Conservation (phyloP, 208 protist genomes). For the Novymonas esmeraldas region DNA sequence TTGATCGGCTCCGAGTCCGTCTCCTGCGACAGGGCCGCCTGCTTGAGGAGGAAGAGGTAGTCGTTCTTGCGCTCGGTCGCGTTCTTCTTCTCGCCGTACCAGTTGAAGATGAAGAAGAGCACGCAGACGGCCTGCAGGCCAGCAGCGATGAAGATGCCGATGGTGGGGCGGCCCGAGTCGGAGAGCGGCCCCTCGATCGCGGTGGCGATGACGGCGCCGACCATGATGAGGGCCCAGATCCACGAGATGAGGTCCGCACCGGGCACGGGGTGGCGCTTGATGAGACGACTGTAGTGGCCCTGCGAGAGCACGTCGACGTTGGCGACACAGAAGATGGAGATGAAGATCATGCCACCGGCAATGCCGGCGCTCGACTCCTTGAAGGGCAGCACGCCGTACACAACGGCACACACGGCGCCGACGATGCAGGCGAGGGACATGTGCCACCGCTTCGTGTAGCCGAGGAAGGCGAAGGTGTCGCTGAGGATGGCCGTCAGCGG, state of each 20-base stretch:
- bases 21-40: slow-evolving; percentile 18
- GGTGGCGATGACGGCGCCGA: slow-evolving; percentile 39
- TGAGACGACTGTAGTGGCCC: slow-evolving; percentile 63
- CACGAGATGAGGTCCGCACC: slow-evolving; percentile 45
- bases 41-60: slow-evolving; percentile 30
- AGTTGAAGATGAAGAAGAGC: slow-evolving; percentile 56
- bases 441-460: slow-evolving; percentile 69
- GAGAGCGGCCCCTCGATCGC: slow-evolving; percentile 49
- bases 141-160: slow-evolving; percentile 45
- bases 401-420: slow-evolving; percentile 37
- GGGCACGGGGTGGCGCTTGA: slow-evolving; percentile 40
- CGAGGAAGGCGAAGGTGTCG: slow-evolving; percentile 48
- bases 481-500: slow-evolving; percentile 54
- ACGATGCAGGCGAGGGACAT: slow-evolving; percentile 42
- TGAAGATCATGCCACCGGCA: slow-evolving; percentile 48
- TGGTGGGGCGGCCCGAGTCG: slow-evolving; percentile 35
- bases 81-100: slow-evolving; percentile 65
- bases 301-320: slow-evolving; percentile 62
- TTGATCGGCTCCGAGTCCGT: slow-evolving; percentile 7
- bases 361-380: slow-evolving; percentile 37
- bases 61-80: slow-evolving; percentile 47
- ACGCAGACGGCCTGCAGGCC: slow-evolving; percentile 34
- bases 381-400: slow-evolving; percentile 45
- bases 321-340: slow-evolving; percentile 44
- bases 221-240: slow-evolving; percentile 51